Conservation (phyloP, 1,139 yeast species). For the Blastobotrys persicus region DNA sequence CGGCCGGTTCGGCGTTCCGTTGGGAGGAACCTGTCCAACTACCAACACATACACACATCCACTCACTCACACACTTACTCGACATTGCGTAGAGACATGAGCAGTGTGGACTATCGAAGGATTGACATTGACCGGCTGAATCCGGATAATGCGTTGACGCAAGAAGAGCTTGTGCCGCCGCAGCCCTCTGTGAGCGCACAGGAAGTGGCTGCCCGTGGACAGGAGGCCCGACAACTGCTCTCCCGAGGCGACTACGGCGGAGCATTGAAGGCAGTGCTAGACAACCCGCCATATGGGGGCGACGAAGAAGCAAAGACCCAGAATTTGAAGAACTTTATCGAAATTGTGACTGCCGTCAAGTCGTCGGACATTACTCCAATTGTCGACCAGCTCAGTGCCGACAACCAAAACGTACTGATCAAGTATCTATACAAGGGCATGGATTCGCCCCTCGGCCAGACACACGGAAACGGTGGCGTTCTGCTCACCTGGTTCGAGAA, state of each 20-base stretch:
- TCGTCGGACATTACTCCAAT: slow-evolving; percentile 66
- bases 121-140: slow-evolving; percentile 90
- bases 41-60: no score
- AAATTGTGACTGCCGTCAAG: slow-evolving; percentile 69
- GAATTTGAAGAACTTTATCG: slow-evolving; percentile 61
- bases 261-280: slow-evolving; percentile 64
- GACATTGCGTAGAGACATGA: no score
- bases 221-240: slow-evolving; percentile 59
- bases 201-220: slow-evolving; percentile 55
- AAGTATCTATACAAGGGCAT: slow-evolving; percentile 87
- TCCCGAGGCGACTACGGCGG: slow-evolving; percentile 70
- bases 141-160: slow-evolving; percentile 67
- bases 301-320: slow-evolving; percentile 53
- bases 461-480: slow-evolving; percentile 84
- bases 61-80: no score
- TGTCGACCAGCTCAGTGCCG: slow-evolving; percentile 55
- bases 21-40: no score
- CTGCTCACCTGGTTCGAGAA: slow-evolving; percentile 91
- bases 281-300: slow-evolving; percentile 81
- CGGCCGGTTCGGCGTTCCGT: no score
- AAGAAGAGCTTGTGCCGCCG: slow-evolving; percentile 62
- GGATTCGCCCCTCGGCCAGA: slow-evolving; percentile 59
- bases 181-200: slow-evolving; percentile 44
- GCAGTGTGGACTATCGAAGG: slow-evolving; percentile 50
- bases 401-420: slow-evolving; percentile 74